These are phyloP conservation scores for Aspergillus mulundensis DNA, from an alignment of 495 filamentous ascomycete species.

Conservation along the genomic window DNA sequence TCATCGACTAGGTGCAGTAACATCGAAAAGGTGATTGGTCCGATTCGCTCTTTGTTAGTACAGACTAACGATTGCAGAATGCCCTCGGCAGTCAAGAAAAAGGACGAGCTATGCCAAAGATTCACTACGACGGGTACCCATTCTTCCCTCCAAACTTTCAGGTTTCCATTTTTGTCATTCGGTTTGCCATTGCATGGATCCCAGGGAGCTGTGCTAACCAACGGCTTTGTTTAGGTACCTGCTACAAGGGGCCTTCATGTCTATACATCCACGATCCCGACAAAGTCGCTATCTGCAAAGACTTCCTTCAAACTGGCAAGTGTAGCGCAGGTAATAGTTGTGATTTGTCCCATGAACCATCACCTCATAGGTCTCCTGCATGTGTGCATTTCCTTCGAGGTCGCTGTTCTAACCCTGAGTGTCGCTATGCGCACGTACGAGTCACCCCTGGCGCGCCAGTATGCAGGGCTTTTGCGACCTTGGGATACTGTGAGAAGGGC, in stretches of 20 bases:
- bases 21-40: slow-evolving; percentile 38
- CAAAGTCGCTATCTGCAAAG: slow-evolving; percentile 89
- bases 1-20: slow-evolving; percentile 55
- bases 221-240: slow-evolving; percentile 60
- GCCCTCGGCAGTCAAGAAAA: slow-evolving; percentile 58
- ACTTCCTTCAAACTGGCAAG: slow-evolving; percentile 73
- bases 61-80: slow-evolving; percentile 30
- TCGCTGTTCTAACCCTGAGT: slow-evolving; percentile 82
- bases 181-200: slow-evolving; percentile 5
- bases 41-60: neutral
- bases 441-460: slow-evolving; percentile 78
- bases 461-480: slow-evolving; percentile 76
- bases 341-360: slow-evolving; percentile 89
- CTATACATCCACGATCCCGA: slow-evolving; percentile 79
- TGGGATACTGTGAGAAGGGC: slow-evolving; percentile 90
- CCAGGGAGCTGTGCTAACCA: slow-evolving; percentile 16
- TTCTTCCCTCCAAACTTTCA: slow-evolving; percentile 15
- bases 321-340: slow-evolving; percentile 79
- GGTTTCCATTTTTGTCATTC: slow-evolving; percentile 4
- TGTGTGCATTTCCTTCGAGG: slow-evolving; percentile 90
- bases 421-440: slow-evolving; percentile 84
- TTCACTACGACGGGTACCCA: slow-evolving; percentile 87
- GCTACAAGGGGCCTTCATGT: slow-evolving; percentile 74
- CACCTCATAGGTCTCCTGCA: slow-evolving; percentile 76
- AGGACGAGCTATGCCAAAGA: slow-evolving; percentile 76